Base-by-base conservation (phyloP, 2,329 filamentous ascomycete genomes). In the Pseudogymnoascus sp. region DNA sequence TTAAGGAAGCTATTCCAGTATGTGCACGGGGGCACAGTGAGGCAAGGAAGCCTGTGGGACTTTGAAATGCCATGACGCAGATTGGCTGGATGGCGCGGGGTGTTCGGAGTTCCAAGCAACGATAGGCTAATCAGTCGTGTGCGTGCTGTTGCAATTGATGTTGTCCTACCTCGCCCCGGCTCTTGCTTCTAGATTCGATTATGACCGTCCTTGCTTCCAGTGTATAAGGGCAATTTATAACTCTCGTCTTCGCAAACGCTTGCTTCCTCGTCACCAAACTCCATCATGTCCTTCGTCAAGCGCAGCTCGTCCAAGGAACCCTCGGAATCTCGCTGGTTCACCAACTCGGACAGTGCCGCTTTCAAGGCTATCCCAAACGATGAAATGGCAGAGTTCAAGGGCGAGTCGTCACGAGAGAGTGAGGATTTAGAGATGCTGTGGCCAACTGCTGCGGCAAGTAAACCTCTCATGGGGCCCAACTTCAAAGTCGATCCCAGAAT, bases 401-500 rank as follows among this genome's bases (percentile, higher is more conserved):
- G 16, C 5, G 28, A 62, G 23, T 7, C 21, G 1, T 47, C 37
- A 33, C 40, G 12, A 5, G 37, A n/a, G n/a, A 62, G 50, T 8
- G 50, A 56, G 5, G 50, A 56, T 56, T 56, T 56, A 14, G 59
- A 60, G 61, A 38, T 47, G 47, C 16, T 53, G 23, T 38, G 62
- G 59, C 35, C 56, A 37, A 62, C 16, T 42, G 7, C 31, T 5
- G 50, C 31, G 18, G 8, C 60, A 23, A 35, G 23, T 4, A 12
- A 35, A 4, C 25, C 28, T 56, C 28, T 56, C 21, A 31, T 33
- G 25, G 25, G 50, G 5, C 28, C 50, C n/a, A 56, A 56, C n/a
- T 63, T 60, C 50, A 66, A 61, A 67, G 11, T 72, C 14, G 70
- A 73, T 64, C 69, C 70, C 0, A 61, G 74, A 40, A 67, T 79